Evolutionary conservation across 768 basidiomycete species (phyloP).

Genomic region (Galerina marginata): DNA sequence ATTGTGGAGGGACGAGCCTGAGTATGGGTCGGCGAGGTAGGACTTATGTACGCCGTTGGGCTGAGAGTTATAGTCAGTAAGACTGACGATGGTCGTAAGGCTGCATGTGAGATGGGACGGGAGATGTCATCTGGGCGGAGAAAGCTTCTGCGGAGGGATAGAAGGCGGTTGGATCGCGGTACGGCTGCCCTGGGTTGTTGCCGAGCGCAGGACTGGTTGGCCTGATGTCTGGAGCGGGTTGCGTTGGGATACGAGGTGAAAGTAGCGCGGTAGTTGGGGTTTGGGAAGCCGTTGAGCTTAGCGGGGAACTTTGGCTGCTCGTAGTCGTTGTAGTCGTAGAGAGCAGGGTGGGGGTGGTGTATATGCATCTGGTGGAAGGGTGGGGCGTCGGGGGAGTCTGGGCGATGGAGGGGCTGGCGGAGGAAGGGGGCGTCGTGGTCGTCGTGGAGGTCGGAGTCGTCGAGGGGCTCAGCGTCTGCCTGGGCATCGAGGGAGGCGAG

Average conservation of each 20-base stretch:
- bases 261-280: constrained; percentile 36
- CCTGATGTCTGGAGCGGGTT: constrained; percentile 47
- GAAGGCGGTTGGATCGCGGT: constrained; percentile 38
- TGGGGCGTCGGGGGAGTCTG: constrained; percentile 37
- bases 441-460: constrained; percentile 57
- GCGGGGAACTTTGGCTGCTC: constrained; percentile 1
- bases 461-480: constrained; percentile 77
- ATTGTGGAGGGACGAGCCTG: constrained; percentile 18
- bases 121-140: constrained; percentile 42
- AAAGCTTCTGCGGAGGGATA: constrained; percentile 44
- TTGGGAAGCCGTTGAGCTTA: constrained; percentile 42
- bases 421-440: constrained; percentile 49
- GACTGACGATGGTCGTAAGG: constrained; percentile 42
- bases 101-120: constrained; percentile 42
- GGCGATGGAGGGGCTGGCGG: constrained; percentile 47
- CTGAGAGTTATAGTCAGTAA: constrained; percentile 37
- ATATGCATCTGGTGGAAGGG: constrained; percentile 3
- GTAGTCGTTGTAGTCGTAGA: constrained; percentile 8
- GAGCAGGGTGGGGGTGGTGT: neutral
- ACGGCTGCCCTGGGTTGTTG: constrained; percentile 30
- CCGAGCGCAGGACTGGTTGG: constrained; percentile 37
- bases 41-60: constrained; percentile 33
- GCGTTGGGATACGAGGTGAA: constrained; percentile 48
- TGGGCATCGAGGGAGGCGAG: constrained; percentile 84
- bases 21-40: constrained; percentile 36